Evolutionary conservation across 1,284 basidiomycete species (phyloP), one percentile per base, ranked within the genome.

Genomic region (Trametes versicolor): DNA sequence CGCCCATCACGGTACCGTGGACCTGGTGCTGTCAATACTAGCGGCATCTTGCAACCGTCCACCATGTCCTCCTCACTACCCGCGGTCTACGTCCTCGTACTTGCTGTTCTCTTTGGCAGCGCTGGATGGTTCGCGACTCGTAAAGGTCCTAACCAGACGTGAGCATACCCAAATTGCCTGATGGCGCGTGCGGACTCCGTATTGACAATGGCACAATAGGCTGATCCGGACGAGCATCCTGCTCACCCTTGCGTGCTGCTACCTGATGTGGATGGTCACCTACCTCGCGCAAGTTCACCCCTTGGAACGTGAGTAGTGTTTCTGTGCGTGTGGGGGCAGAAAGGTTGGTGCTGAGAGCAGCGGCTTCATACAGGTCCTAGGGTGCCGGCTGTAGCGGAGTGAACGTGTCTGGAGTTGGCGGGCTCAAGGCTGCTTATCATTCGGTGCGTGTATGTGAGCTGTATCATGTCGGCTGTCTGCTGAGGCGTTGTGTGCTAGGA

Each of bases 241-340:
- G 79, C 86, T 98, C 64, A 86, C 92, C 1, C 77, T 97, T 21
- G 81, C 88, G 5, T 91, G 87, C 67, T 96, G 93, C 79, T 98
- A 96, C 81, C 85, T 98, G 71, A 92, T 98, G 90, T 98, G 96
- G 96, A 92, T 92, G 78, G 88, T 97, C 74, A 96, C 96, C 8
- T 98, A 97, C 77, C 84, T 97, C 74, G 94, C 94, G 0, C 96
- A 98, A 77, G 78, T 97, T 57, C 89, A 98, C 76, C 96, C 96
- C 52, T 83, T 98, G 62, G 90, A 97, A 75, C 80, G 96, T 97
- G 67, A 69, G 89, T 73, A 12, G 13, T 8, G 25, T 27, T 4
- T 17, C 29, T 19, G 19, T 15, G 21, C 19, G 49, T 57, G 37
- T 23, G 37, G 27, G 21, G 0, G n/a, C 29, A 29, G 9, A 9